A percentile compares a stretch with the other conserved stretches of the same genome.
phyloP scores from a whole-genome alignment of 1,284 basidiomycete genomes.

The Ceratobasidium theobromae region DNA sequence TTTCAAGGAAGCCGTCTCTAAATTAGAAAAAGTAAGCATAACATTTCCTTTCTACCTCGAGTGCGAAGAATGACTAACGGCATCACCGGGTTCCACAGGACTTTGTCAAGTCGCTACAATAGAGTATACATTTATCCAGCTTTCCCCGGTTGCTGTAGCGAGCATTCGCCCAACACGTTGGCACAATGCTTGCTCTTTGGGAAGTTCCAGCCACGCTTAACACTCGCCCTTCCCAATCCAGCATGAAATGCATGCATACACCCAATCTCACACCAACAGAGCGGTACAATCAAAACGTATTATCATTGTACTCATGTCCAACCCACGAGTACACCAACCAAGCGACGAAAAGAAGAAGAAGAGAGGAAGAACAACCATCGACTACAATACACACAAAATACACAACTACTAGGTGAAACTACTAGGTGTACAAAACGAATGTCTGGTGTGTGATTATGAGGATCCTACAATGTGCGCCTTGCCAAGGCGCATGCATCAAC shows the following conservation, averaged over 20 bases:
- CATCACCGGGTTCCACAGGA: conserved; percentile 23
- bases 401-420: not conserved
- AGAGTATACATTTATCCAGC: conserved; percentile 4
- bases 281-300: too few relatives aligned
- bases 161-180: not conserved
- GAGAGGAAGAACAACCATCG: conserved; percentile 5
- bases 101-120: conserved; percentile 37
- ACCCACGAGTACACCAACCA: not conserved
- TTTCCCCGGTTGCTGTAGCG: not conserved
- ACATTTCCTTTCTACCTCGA: not conserved
- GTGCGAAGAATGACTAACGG: not conserved
- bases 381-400: conserved; percentile 29
- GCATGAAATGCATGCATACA: too few relatives aligned
- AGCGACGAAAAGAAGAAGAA: not conserved
- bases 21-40: conserved; percentile 59
- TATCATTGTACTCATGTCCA: not conserved
- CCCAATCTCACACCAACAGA: too few relatives aligned
- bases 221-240: too few relatives aligned
- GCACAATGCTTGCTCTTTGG: too few relatives aligned
- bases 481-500: too few relatives aligned
- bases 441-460: too few relatives aligned
- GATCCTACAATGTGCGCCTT: too few relatives aligned
- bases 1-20: conserved; percentile 69
- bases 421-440: not conserved
- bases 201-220: too few relatives aligned